Percentiles rank a stretch among this genome's conserved stretches.
These are phyloP conservation scores for Hyaloscypha finlandica DNA, from an alignment of 495 filamentous ascomycete genomes.

Conservation along the genomic window DNA sequence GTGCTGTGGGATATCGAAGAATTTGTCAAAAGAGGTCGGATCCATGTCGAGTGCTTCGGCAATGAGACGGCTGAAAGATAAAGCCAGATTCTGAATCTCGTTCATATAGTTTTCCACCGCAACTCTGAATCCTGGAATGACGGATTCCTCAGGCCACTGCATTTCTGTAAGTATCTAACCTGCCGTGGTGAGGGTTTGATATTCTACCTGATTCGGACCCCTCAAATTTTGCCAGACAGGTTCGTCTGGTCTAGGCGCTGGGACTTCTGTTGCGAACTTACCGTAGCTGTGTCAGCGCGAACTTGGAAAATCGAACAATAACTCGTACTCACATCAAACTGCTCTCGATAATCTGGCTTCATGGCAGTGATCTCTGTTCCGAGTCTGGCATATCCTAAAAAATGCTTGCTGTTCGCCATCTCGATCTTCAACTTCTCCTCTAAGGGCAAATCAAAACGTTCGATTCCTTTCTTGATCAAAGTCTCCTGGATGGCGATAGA, in stretches of 20 bases:
- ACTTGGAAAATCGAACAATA: background rate
- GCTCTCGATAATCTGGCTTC: conserved; percentile 1
- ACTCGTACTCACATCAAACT: conserved; percentile 3
- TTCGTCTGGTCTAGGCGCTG: conserved; percentile 1
- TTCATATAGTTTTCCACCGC: background rate
- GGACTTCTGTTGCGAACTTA: conserved; percentile 2
- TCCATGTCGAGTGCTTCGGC: background rate
- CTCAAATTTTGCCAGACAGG: background rate
- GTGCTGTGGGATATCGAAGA: background rate
- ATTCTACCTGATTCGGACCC: conserved; percentile 7
- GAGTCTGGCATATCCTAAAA: background rate
- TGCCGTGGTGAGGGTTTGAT: background rate
- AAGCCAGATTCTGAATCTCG: background rate
- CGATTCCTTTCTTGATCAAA: conserved; percentile 4
- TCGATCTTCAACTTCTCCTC: conserved; percentile 10
- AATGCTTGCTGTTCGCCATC: conserved; percentile 9
- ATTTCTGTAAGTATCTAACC: background rate
- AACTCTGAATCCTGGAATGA: conserved; percentile 1
- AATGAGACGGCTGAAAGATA: conserved; percentile 2
- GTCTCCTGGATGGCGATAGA: background rate
- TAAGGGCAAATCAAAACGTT: background rate
- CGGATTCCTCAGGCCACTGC: conserved; percentile 4
- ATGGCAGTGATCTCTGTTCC: background rate
- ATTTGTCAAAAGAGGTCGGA: background rate
- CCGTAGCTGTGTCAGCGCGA: background rate